Evolutionary conservation across 768 basidiomycete species (phyloP).

Genomic region (Suillus brevipes): DNA sequence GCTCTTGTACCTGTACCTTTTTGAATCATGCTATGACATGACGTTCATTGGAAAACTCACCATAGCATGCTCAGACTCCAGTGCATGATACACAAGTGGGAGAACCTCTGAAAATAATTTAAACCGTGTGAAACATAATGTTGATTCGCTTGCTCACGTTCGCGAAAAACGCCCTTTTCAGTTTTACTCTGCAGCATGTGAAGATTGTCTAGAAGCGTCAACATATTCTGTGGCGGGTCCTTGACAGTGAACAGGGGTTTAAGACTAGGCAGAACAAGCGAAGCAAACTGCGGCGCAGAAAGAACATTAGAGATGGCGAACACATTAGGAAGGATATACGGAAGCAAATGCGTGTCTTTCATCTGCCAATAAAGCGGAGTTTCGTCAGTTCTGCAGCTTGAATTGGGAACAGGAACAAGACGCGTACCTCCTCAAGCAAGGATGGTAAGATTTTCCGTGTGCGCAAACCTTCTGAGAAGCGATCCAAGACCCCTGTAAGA

Average conservation of each 20-base stretch:
- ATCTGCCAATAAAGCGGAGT: conserved; percentile 46
- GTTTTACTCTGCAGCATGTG: conserved; percentile 87
- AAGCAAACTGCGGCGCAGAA: conserved; percentile 77
- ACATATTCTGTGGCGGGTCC: conserved; percentile 97
- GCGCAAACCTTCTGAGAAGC: conserved; percentile 84
- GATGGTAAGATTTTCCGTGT: conserved; percentile 90
- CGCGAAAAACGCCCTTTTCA: conserved; percentile 80
- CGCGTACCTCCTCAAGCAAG: conserved; percentile 85
- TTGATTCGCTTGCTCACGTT: conserved; percentile 56
- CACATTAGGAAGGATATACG: conserved; percentile 94
- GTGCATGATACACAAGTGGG: conserved; percentile 91
- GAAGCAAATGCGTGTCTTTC: conserved; percentile 92
- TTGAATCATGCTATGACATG: conserved; percentile 12
- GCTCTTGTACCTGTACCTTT: conserved; percentile 79
- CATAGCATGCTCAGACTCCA: conserved; percentile 91
- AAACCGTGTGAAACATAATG: not conserved
- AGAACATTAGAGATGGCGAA: conserved; percentile 84
- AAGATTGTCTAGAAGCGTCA: conserved; percentile 89
- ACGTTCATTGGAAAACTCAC: conserved; percentile 39
- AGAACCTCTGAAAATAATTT: conserved; percentile 70
- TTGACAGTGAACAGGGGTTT: conserved; percentile 88
- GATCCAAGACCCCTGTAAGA: conserved; percentile 72
- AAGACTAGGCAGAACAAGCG: conserved; percentile 78
- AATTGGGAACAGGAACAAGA: conserved; percentile 7
- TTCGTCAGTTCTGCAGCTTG: conserved; percentile 6